Conservation (phyloP, 2,329 filamentous ascomycete species). For the Lachnellula willkommii region DNA sequence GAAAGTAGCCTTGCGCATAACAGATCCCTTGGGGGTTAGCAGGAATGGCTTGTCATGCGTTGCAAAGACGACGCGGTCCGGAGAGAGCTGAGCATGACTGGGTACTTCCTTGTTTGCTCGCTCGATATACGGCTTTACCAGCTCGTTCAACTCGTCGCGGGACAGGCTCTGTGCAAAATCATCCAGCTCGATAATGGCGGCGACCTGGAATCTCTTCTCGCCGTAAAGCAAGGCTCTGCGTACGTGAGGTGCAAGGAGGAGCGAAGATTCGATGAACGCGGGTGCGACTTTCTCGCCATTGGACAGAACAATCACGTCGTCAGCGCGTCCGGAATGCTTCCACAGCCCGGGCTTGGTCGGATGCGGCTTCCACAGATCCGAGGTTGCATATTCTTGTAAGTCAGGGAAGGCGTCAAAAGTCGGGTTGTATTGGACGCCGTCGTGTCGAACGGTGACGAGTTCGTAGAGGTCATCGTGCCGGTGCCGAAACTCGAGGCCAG, state of each 20-base stretch:
- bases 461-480: not conserved
- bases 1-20: conserved; percentile 31
- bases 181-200: conserved; percentile 12
- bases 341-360: conserved; percentile 13
- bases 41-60: conserved; percentile 31
- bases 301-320: conserved; percentile 14
- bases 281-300: conserved; percentile 44
- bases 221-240: conserved; percentile 34
- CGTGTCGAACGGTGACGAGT: not conserved
- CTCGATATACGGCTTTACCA: conserved; percentile 30
- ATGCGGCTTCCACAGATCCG: not conserved
- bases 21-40: conserved; percentile 34
- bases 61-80: conserved; percentile 30
- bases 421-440: not conserved
- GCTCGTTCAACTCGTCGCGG: conserved; percentile 15
- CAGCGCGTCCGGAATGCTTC: conserved; percentile 6
- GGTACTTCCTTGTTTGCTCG: conserved; percentile 29
- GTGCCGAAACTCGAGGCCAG: not conserved
- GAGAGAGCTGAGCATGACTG: conserved; percentile 28
- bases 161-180: not conserved
- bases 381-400: not conserved
- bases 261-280: conserved; percentile 34
- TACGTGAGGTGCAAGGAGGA: conserved; percentile 34
- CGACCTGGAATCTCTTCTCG: conserved; percentile 17
- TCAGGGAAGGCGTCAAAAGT: not conserved